A percentile compares a stretch with the other conserved stretches of the same genome.
phyloP scores from a whole-genome alignment of 306 rosid genomes.

The Carpinus fangiana region DNA sequence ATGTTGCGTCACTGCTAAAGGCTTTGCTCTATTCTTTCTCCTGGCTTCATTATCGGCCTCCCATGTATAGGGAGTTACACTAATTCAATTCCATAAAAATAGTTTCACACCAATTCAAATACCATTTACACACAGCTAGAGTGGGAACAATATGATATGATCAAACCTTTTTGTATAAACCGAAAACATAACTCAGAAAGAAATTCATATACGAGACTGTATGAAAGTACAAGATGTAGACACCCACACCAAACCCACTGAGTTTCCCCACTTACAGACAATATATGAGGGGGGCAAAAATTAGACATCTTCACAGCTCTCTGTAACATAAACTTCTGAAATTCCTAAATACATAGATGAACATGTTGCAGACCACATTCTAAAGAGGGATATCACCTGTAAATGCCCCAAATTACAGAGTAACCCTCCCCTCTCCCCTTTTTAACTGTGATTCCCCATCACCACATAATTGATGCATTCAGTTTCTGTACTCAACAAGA shows the following conservation, averaged over 20 bases:
- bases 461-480: conserved; percentile 25
- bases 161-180: conserved; percentile 52
- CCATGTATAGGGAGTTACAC: too few species aligned
- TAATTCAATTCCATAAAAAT: background rate
- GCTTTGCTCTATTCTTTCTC: too few species aligned
- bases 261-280: conserved; percentile 42
- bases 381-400: conserved; percentile 35
- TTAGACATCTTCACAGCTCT: conserved; percentile 47
- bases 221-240: conserved; percentile 42
- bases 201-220: conserved; percentile 54
- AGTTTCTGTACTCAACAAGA: conserved; percentile 38
- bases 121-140: background rate
- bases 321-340: conserved; percentile 44
- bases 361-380: conserved; percentile 42
- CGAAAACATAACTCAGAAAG: conserved; percentile 60
- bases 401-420: conserved; percentile 51
- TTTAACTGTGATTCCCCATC: conserved; percentile 21
- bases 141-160: conserved; percentile 22
- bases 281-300: conserved; percentile 54
- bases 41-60: too few species aligned
- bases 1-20: too few species aligned
- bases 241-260: conserved; percentile 67
- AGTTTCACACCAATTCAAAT: background rate
- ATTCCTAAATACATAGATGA: conserved; percentile 50
- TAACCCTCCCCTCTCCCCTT: background rate